Conservation (phyloP, 2,329 filamentous ascomycete genomes). For the Pseudogymnoascus sp. region DNA sequence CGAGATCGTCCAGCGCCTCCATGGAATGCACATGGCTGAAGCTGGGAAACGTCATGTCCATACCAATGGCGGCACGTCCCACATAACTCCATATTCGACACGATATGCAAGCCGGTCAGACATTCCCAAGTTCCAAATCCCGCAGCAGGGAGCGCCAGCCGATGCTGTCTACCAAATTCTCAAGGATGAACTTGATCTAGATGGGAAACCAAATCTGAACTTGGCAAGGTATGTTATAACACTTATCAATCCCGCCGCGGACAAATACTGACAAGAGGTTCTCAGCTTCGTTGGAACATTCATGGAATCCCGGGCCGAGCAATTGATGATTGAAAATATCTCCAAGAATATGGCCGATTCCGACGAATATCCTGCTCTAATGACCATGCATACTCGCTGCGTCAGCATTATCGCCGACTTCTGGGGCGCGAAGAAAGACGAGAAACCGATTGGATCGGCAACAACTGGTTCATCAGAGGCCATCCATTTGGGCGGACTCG, state of each 20-base stretch:
- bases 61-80: constrained; percentile 37
- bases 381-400: constrained; percentile 58
- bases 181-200: constrained; percentile 55
- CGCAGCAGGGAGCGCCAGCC: constrained; percentile 48
- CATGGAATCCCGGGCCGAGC: constrained; percentile 59
- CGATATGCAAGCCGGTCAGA: constrained; percentile 48
- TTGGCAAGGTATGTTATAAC: constrained; percentile 42
- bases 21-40: constrained; percentile 36
- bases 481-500: constrained; percentile 62
- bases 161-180: constrained; percentile 61
- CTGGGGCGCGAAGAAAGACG: constrained; percentile 54
- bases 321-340: constrained; percentile 61
- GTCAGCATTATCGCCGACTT: constrained; percentile 61
- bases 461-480: constrained; percentile 67
- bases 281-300: constrained; percentile 62
- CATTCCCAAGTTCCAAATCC: constrained; percentile 54
- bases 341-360: constrained; percentile 67
- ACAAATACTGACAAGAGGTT: constrained; percentile 10
- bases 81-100: constrained; percentile 51
- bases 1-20: constrained; percentile 47
- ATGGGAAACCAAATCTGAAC: constrained; percentile 61
- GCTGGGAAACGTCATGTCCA: constrained; percentile 31
- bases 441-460: constrained; percentile 60
- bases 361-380: constrained; percentile 42
- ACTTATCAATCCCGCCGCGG: neutral